Base-by-base conservation (phyloP, 2,329 filamentous ascomycete species). In the Fusarium incarnatum region DNA sequence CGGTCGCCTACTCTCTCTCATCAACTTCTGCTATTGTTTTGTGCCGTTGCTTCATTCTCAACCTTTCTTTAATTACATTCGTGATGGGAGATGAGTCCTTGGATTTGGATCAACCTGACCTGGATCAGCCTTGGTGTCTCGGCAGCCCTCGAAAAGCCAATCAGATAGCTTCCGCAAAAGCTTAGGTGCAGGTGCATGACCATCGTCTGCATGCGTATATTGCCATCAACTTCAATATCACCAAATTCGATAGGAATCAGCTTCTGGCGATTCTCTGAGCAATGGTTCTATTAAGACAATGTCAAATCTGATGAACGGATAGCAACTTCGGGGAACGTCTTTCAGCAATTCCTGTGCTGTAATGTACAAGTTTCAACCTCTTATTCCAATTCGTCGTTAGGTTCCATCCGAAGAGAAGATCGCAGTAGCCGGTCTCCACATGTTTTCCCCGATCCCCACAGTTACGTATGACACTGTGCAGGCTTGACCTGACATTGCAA, bases 391-490 rank as follows among this genome's bases (percentile, higher is more conserved):
- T 42, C 52, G 34, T 22, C 37, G 25, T 28, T 61, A 66, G 62
- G 62, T 67, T 67, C 63, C 55, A 46, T 67, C 63, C 63, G 62
- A 61, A 61, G 28, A 42, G 61, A 20, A 66, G 47, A 60, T 65
- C 47, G 53, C 32, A 55, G 22, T n/a, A 60, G 32, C n/a, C 18
- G 11, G 18, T 45, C 62, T 42, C 64, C 63, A 67, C 60, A 64
- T 53, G 60, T 68, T 60, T 48, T 64, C 54, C 64, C 56, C 60
- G 60, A 59, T 64, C 56, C 44, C 68, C 64, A 71, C 49, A 55
- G 23, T 34, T 28, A 10, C 63, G 28, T 47, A 25, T 18, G 23
- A 53, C 53, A 71, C 64, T 65, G 68, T 71, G 60, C 60, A 65
- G 49, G 56, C 32, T 67, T 44, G 45, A 50, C 66, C 27, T 64